Percentiles rank a stretch among this genome's conserved stretches.
Conservation (phyloP, 78 protist species). For the Isochrysis galbana region DNA sequence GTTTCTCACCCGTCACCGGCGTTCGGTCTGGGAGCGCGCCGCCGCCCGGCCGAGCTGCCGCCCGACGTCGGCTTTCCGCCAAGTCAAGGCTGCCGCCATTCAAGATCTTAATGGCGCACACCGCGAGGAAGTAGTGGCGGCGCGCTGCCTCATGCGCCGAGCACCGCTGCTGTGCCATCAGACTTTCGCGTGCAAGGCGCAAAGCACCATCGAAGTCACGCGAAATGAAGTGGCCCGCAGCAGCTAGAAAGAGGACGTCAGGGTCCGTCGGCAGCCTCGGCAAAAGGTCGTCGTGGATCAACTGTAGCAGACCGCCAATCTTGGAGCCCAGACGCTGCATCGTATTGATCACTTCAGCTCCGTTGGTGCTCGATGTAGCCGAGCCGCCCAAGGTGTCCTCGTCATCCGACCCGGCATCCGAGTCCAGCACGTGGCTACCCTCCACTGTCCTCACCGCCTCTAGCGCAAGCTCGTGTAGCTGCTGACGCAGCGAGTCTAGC, state of each 20-base stretch:
- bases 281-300: neutral
- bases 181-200: neutral
- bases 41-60: neutral
- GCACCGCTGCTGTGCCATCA: neutral
- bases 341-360: neutral
- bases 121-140: neutral
- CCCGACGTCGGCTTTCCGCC: neutral
- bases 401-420: neutral
- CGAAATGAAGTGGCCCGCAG: neutral
- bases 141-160: neutral
- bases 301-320: neutral
- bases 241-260: neutral
- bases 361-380: neutral
- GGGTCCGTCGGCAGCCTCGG: neutral
- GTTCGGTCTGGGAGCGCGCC: neutral
- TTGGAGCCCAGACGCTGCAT: neutral
- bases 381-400: no score
- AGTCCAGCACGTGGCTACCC: neutral
- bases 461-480: neutral
- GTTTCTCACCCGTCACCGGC: neutral
- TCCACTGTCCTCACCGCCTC: neutral
- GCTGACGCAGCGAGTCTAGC: neutral
- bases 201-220: neutral
- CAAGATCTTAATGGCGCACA: neutral
- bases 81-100: neutral